phyloP scores from a whole-genome alignment of 176 grass and related monocot species.

The Triticum timopheevii region DNA sequence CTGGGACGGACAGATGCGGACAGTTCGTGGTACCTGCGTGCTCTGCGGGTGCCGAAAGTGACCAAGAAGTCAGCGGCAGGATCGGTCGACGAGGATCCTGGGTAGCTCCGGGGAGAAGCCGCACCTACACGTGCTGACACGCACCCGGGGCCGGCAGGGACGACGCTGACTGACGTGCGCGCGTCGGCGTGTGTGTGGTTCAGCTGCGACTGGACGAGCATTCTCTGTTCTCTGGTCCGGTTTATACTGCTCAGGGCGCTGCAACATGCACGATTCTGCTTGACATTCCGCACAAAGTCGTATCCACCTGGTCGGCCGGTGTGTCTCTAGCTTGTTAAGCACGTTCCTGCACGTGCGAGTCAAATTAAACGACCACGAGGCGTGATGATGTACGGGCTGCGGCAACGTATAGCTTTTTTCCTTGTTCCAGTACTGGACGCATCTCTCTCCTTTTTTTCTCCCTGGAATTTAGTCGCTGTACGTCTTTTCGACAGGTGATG shows the following conservation, averaged over 20 bases:
- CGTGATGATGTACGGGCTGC: not conserved
- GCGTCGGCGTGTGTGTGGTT: not conserved
- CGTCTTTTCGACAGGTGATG: not conserved
- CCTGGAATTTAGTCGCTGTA: not conserved
- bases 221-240: not conserved
- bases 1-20: not conserved
- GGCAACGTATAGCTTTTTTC: not conserved
- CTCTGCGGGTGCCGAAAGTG: not conserved
- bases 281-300: not conserved
- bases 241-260: not conserved
- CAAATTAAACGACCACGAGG: not conserved
- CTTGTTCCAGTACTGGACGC: not conserved
- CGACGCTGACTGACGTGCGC: not conserved
- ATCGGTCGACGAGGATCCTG: not conserved
- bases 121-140: not conserved
- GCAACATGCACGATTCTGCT: not conserved
- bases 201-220: not conserved
- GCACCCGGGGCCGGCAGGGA: not conserved
- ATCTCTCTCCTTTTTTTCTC: not conserved
- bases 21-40: not conserved
- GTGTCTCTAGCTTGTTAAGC: not conserved
- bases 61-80: conserved; percentile 13
- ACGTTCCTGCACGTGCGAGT: not conserved
- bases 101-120: not conserved
- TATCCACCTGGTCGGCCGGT: not conserved